Base-by-base conservation (phyloP, 108 stramenopile species). In the Stephanodiscus minutulus region DNA sequence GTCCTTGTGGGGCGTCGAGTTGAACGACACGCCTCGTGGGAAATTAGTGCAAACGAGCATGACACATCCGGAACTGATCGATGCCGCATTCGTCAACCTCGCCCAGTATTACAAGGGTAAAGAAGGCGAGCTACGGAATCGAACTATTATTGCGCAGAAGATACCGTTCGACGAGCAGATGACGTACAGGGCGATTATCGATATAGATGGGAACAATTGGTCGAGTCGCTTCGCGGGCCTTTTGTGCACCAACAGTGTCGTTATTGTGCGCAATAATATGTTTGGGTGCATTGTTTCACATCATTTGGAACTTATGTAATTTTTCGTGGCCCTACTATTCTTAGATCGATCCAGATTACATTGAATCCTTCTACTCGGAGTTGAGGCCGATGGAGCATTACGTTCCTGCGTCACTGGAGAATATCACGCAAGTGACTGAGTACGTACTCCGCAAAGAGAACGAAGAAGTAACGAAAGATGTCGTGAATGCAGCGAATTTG, bases 141-240 rank as follows among this genome's bases (percentile, higher is more conserved):
- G 31, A 24, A 67, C 73, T 7, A 68, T 44, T 11, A 8, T 74
- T 11, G 15, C 65, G 17, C 28, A 57, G 17, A 41, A 8, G 39
- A 49, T 75, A 11, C 65, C 54, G 10, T 68, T 68, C 43, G 41
- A 68, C 17, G 18, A 52, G 20, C 20, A 24, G 50, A 52, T 52
- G 50, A 48, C 33, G 12, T 79, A 66, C 37, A 33, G 27, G 15
- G 79, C 73, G 3, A 43, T 81, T 35, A 48, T 81, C 27, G 79
- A 81, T 44, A 52, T 74, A 5, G 79, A 81, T 39, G 79, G 79
- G 0, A 75, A 81, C 52, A 27, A 35, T 21, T 81, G 73, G 73
- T 67, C 65, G 13, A 25, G 44, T 50, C 73, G 79, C 13, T 81
- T 81, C 28, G 18, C 46, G 0, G 64, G 28, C 11, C 73, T 74